phyloP scores from a whole-genome alignment of 768 basidiomycete species.

The Roridomyces roridus region DNA sequence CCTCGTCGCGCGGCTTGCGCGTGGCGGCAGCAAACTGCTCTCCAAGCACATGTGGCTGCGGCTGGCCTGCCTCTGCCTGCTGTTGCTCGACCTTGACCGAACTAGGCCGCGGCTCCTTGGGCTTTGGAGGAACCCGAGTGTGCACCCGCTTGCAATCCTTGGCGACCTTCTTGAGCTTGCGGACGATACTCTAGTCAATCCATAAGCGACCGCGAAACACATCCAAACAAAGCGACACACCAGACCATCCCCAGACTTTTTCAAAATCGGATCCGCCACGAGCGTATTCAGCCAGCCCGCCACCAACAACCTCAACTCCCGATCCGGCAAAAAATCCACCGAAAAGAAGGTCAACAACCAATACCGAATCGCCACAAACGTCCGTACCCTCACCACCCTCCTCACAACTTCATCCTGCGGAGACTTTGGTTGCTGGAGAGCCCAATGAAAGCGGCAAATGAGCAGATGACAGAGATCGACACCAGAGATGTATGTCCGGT shows the following conservation, averaged over 20 bases:
- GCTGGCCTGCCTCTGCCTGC: too few relatives aligned
- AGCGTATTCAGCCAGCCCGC: conserved; percentile 86
- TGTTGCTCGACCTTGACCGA: conserved; percentile 29
- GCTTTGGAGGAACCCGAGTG: conserved; percentile 45
- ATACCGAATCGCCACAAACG: conserved; percentile 88
- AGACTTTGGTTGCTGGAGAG: conserved; percentile 58
- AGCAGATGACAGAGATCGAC: conserved; percentile 83
- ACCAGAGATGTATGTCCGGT: conserved; percentile 82
- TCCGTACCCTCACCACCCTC: conserved; percentile 84
- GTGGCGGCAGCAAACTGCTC: conserved; percentile 71
- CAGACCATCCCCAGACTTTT: conserved; percentile 69
- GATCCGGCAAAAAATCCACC: conserved; percentile 86
- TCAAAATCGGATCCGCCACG: conserved; percentile 71
- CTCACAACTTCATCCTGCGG: conserved; percentile 71
- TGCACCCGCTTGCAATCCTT: conserved; percentile 81
- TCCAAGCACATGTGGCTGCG: conserved; percentile 55
- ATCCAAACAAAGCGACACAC: conserved; percentile 48
- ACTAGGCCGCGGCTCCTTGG: conserved; percentile 35
- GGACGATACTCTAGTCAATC: conserved; percentile 70
- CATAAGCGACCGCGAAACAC: conserved; percentile 8
- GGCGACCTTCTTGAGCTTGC: conserved; percentile 82
- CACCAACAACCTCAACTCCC: conserved; percentile 73
- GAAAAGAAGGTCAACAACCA: conserved; percentile 92
- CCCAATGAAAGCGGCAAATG: conserved; percentile 91
- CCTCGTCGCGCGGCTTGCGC: conserved; percentile 46